Base-by-base conservation (phyloP, 2,329 filamentous ascomycete genomes). In the Tolypocladium tropicale region DNA sequence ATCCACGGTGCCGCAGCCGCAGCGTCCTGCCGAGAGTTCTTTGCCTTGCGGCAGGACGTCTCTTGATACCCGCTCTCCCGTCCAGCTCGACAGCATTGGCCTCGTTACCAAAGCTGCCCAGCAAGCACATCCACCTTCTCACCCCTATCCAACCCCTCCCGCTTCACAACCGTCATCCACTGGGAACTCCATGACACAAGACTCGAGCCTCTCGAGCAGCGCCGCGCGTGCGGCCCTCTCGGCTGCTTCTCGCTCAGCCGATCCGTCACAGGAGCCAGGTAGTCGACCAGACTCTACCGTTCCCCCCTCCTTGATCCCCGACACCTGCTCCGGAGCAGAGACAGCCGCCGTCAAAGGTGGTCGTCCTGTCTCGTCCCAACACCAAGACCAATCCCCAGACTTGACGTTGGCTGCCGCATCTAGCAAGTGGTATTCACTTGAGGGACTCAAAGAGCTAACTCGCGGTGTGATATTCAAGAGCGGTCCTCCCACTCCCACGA, bases 381-480 rank as follows among this genome's bases (percentile, higher is more conserved):
- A 50, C 14, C 55, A 28, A 11, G 34, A 33, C 53, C 56, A 60
- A 56, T 73, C 75, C 68, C 71, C 77, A 72, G 70, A 69, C 60
- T 60, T 69, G 60, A 65, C 68, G 60, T 62, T 69, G 65, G 65
- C 68, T 62, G 65, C 72, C 60, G 68, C 68, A 62, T 69, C 70
- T 62, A 72, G 72, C 69, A 74, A 81, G 70, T 85, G 82, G 74
- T 80, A 81, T 71, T 83, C 84, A 69, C 76, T 83, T 78, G 79
- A 82, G 74, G 80, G 82, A 77, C 80, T 88, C 73, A 88, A 83
- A 78, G 88, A 86, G 89, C 92, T 96, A 90, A 96, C 91, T 83
- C 81, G 85, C 81, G 83, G 67, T 67, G 65, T 70, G 61, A 66
- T 84, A 73, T 77, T 84, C 78, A 95, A 96, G 92, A 95, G 90